Evolutionary conservation across 179 eudicot genomes (phyloP), one percentile per base, ranked within the genome.

Genomic region (Sideroxylon spinosum): DNA sequence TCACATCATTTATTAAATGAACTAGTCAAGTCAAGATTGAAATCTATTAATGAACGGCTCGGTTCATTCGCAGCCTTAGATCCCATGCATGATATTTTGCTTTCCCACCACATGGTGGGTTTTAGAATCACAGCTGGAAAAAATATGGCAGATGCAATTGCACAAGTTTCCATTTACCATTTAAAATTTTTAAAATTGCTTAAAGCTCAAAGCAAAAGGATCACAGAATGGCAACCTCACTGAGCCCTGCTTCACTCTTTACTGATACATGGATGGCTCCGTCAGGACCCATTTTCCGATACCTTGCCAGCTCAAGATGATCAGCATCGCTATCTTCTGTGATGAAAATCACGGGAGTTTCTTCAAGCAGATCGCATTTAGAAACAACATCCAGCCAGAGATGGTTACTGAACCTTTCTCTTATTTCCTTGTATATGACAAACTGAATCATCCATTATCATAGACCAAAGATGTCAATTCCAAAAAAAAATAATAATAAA

Each of bases 361-460:
- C 90, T 64, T 82, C 81, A 79, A 93, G 85, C 49, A 93, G 87
- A 83, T 91, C 98, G 76, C 91, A 88, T 83, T 95, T 95, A 57
- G 98, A 95, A 74, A 95, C 91, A 44, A 93, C 98, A 84, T 95
- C 98, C 50, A 95, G 82, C 98, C 98, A 95, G 81, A 95, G 92
- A 89, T 95, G 98, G 81, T 84, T 78, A 29, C 75, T 68, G 84
- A 89, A 95, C 76, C 95, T 90, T 69, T 83, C 91, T 79, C 73
- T 89, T 48, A 95, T 80, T 79, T 93, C 98, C 69, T 78, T 85
- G 88, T 95, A 95, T 48, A 91, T 93, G 74, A 82, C 65, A 82
- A 90, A 95, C 98, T 95, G 98, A 88, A 85, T 46, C 69, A 72
- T 50, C 79, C 74, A 76, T 59, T 26, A 37, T 29, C 66, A 74